Evolutionary conservation across 2,329 filamentous ascomycete species (phyloP).

Genomic region (Cladophialophora immunda): DNA sequence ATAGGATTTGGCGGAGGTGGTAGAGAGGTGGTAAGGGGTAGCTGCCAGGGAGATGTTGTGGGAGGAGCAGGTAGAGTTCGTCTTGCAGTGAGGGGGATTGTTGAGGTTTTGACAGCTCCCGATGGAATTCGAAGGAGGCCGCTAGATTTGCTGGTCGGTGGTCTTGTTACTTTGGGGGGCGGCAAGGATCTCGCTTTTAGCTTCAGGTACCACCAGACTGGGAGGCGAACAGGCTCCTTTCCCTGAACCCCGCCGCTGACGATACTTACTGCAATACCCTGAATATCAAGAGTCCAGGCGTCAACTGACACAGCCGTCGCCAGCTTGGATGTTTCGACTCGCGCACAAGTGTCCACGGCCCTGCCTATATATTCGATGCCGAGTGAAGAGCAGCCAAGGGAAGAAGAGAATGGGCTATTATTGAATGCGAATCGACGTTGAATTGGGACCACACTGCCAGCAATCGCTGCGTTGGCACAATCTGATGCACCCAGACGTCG

Average conservation of each 20-base stretch:
- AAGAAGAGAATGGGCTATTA: neutral
- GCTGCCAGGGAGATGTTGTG: neutral
- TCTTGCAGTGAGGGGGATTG: conserved; percentile 7
- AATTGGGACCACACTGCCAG: conserved; percentile 5
- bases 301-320: conserved; percentile 19
- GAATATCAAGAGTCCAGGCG: conserved; percentile 1
- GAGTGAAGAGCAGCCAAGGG: neutral
- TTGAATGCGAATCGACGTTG: conserved; percentile 5
- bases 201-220: conserved; percentile 22
- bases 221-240: conserved; percentile 7
- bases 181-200: conserved; percentile 22
- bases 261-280: neutral
- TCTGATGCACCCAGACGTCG: neutral
- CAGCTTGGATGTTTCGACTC: neutral
- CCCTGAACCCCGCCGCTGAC: conserved; percentile 18
- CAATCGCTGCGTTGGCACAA: conserved; percentile 16
- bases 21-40: neutral
- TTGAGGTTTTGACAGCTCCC: conserved; percentile 3
- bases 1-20: neutral
- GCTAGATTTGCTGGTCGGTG: conserved; percentile 6
- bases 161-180: neutral
- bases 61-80: conserved; percentile 4
- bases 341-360: neutral
- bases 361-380: neutral
- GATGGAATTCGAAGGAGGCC: conserved; percentile 17